Base-by-base conservation (phyloP, 768 basidiomycete species). In the Macrolepiota albuminosa region DNA sequence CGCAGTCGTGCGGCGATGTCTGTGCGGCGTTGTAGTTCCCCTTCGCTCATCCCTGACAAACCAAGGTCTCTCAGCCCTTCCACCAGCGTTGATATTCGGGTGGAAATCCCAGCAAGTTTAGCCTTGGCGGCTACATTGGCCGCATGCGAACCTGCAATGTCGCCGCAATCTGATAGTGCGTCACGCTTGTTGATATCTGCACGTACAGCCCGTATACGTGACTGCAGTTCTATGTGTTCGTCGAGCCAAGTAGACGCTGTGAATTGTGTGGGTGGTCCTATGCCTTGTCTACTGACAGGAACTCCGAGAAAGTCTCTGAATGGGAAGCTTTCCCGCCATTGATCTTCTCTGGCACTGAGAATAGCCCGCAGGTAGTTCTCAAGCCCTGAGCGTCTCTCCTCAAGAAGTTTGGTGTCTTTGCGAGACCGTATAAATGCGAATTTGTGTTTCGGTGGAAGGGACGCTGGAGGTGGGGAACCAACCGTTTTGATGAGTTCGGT, bases 281-380 rank as follows among this genome's bases (percentile, higher is more conserved):
- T 61, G 37, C 70, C 77, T 58, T 84, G 81, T 65, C 79, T 79
- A 60, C 87, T 86, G 11, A 85, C 72, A 39, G 94, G 91, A 34
- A 95, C 81, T 33, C 91, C 89, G 47, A 98, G 83, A 72, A 98
- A 98, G 59, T 93, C 87, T 66, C 84, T 83, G 76, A 96, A 95
- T 21, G 84, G 85, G 66, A 84, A 85, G 56, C 79, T 74, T 53
- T 91, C 88, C 60, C 94, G 80, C 93, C 93, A 98, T 66, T 79
- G 81, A 46, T 87, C 83, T 59, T 97, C 92, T 71, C 87, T 90
- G 45, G 87, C 80, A 54, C 86, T 82, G 59, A 98, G 71, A 66
- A 98, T 94, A 33, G 90, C 87, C 16, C 95, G 85, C 48, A 98
- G 80, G 73, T 96, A 98, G 14, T 69, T 70, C 74, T 98, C 95